Evolutionary conservation across 176 grass and related monocot species (phyloP).

Genomic region (Eragrostis curvula): DNA sequence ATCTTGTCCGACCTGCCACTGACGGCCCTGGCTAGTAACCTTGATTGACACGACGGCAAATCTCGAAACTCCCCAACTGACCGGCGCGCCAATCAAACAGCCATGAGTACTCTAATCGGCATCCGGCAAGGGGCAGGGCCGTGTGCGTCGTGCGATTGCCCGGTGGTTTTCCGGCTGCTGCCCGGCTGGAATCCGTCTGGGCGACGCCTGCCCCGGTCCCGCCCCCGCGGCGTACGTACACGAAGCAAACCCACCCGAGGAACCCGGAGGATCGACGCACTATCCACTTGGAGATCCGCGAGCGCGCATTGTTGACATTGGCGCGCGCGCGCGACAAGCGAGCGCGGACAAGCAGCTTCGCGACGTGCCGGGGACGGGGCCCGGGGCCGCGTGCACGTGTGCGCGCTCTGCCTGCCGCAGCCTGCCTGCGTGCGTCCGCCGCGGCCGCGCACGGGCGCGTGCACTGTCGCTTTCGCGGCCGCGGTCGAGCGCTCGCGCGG

Average conservation of each 20-base stretch:
- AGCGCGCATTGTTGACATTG: background rate
- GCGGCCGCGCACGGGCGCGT: background rate
- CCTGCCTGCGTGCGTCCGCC: background rate
- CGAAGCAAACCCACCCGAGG: background rate
- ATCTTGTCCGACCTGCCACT: background rate
- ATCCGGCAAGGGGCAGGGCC: background rate
- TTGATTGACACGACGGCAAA: conserved; percentile 8
- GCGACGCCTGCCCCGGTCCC: background rate
- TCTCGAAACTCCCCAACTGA: background rate
- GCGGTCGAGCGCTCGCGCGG: background rate
- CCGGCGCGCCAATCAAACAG: conserved; percentile 6
- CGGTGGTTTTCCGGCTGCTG: background rate
- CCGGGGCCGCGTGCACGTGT: background rate
- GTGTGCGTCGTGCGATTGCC: background rate
- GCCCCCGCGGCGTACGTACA: background rate
- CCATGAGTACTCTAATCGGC: conserved; percentile 4
- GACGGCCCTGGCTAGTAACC: background rate
- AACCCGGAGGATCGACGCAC: background rate
- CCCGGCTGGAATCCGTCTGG: conserved; percentile 8
- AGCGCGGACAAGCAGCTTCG: conserved; percentile 20
- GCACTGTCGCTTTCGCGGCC: conserved; percentile 12
- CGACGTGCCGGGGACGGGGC: background rate
- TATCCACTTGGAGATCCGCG: conserved; percentile 40
- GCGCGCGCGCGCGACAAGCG: conserved; percentile 11
- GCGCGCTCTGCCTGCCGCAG: background rate